phyloP scores from a whole-genome alignment of 306 rosid genomes.

The Quercus parvula region DNA sequence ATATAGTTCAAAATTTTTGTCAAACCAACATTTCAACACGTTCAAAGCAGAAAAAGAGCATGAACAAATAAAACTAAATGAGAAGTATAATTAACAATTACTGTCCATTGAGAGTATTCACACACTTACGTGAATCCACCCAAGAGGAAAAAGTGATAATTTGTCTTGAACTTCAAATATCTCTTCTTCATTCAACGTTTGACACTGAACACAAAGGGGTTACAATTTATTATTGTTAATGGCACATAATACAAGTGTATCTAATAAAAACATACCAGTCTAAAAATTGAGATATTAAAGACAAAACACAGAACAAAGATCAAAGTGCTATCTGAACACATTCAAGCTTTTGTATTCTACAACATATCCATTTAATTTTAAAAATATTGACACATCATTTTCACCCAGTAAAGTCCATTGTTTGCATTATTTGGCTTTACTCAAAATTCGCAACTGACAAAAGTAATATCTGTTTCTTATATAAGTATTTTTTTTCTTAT shows the following conservation, averaged over 20 bases:
- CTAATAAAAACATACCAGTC: neutral
- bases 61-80: constrained; percentile 1
- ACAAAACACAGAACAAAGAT: neutral
- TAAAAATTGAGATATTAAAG: no score
- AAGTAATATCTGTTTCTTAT: no score
- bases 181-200: constrained; percentile 96
- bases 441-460: no score
- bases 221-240: constrained; percentile 1
- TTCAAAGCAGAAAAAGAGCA: neutral
- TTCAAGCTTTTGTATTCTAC: neutral
- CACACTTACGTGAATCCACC: constrained; percentile 98
- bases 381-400: no score
- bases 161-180: constrained; percentile 97
- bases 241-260: constrained; percentile 8
- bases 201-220: constrained; percentile 59
- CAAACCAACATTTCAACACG: neutral
- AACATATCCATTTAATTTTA: no score
- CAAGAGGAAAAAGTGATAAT: constrained; percentile 87
- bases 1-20: neutral
- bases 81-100: constrained; percentile 1
- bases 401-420: no score
- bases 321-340: neutral
- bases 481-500: no score
- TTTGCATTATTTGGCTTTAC: no score
- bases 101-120: constrained; percentile 11